phyloP scores from a whole-genome alignment of 768 basidiomycete genomes.

The Obba rivulosa region DNA sequence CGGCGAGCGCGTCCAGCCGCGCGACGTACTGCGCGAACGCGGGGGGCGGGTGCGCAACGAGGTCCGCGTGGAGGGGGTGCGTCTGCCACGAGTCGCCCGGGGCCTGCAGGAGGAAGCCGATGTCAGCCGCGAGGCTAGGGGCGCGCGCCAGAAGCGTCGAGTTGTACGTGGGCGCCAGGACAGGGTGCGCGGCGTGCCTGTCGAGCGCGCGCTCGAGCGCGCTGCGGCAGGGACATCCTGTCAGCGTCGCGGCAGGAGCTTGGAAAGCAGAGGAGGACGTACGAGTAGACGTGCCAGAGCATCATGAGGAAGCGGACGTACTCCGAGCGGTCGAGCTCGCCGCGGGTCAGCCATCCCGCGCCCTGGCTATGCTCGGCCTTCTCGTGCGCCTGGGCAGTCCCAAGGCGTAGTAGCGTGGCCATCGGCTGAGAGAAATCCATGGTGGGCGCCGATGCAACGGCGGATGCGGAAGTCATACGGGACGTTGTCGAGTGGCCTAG shows the following conservation, averaged over 20 bases:
- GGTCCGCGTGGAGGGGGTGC: constrained; percentile 46
- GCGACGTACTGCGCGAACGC: constrained; percentile 47
- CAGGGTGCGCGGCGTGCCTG: constrained; percentile 53
- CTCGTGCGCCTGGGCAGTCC: constrained; percentile 49
- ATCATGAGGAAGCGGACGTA: constrained; percentile 70
- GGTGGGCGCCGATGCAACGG: neutral
- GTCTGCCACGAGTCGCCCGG: constrained; percentile 50
- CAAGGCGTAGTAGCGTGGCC: constrained; percentile 33
- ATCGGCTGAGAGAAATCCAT: constrained; percentile 26
- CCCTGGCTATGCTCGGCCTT: constrained; percentile 51
- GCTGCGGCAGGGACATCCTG: neutral
- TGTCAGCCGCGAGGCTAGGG: constrained; percentile 57
- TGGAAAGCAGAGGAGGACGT: constrained; percentile 20
- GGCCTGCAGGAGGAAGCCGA: constrained; percentile 51
- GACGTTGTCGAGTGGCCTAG: neutral
- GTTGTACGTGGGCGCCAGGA: constrained; percentile 66
- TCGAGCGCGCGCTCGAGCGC: constrained; percentile 55
- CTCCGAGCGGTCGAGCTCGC: constrained; percentile 54
- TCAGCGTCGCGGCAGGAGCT: neutral
- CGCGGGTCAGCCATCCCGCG: constrained; percentile 51
- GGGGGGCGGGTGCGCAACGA: constrained; percentile 42
- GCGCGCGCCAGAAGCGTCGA: constrained; percentile 63
- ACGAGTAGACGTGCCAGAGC: constrained; percentile 80
- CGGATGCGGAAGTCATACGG: neutral
- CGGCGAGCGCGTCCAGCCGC: constrained; percentile 46